Percentiles rank a stretch among this genome's conserved stretches.
Conservation (phyloP, 768 basidiomycete species). For the Suillus subaureus region DNA sequence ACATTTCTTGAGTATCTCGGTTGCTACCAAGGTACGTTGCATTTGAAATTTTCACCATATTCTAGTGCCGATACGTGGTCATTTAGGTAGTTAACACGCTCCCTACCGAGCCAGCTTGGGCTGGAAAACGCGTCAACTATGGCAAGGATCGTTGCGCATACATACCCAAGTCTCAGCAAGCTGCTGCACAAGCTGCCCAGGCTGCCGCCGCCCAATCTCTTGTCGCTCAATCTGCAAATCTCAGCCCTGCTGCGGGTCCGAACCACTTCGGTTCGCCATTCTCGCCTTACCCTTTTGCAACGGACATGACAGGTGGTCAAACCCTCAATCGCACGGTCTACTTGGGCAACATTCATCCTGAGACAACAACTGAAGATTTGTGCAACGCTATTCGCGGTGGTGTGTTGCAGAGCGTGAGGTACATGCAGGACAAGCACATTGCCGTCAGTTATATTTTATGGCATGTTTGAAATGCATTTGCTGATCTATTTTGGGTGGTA, state of each 20-base stretch:
- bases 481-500: constrained; percentile 29
- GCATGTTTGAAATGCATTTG: constrained; percentile 9
- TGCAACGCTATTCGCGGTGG: constrained; percentile 98
- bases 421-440: constrained; percentile 97
- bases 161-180: constrained; percentile 94
- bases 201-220: constrained; percentile 81
- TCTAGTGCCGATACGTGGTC: background rate
- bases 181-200: constrained; percentile 83
- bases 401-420: constrained; percentile 90
- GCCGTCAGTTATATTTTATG: constrained; percentile 58
- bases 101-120: constrained; percentile 91
- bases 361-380: constrained; percentile 91
- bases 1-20: constrained; percentile 93
- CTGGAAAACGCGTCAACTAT: constrained; percentile 95
- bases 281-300: constrained; percentile 55
- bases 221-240: constrained; percentile 51
- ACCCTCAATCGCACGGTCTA: constrained; percentile 92
- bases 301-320: constrained; percentile 45
- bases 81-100: constrained; percentile 88
- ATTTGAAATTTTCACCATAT: constrained; percentile 5
- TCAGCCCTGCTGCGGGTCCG: constrained; percentile 32
- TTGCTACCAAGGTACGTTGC: constrained; percentile 85
- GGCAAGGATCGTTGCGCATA: constrained; percentile 99
- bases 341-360: constrained; percentile 95
- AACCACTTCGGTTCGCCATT: constrained; percentile 39